Base-by-base conservation (phyloP, 306 rosid species). In the Canavalia ensiformis region DNA sequence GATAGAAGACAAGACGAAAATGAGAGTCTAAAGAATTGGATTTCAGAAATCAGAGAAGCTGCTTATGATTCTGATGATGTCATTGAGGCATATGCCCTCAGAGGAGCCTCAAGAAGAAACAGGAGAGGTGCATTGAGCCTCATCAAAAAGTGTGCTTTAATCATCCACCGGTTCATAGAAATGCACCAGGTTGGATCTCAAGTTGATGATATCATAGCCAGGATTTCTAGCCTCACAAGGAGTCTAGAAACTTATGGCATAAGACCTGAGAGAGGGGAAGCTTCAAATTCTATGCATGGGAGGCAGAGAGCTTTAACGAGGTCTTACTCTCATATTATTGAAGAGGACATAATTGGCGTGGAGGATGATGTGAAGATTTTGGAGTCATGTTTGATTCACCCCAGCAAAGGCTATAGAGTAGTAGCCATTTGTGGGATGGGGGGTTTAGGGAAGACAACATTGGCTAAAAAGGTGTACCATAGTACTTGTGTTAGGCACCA, bases 391-490 rank as follows among this genome's bases (percentile, higher is more conserved):
- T 69, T 90, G 89, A 72, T 88, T 1, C 47, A 70, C 44, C 35
- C 77, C 6, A 81, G 33, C 6, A 69, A 70, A 42, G 4, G 35
- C 4, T 72, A 65, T 39, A 86, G 41, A 49, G 86, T 88, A 2
- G 87, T 86, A 41, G 83, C 90, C 9, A 83, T 88, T 29, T 88
- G 90, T 50, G 91, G 94, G 9, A 86, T 88, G 94, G 94, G 94
- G 9, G 94, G 94, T 60, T 63, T 90, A 42, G 91, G 94, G 39
- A 88, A 88, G 45, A 88, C 94, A 30, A 88, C 91, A 46, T 79
- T 90, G 68, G 94, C 91, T 2, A 90, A 88, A 57, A 72, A 83
- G 46, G 77, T 88, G 0, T 88, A 80, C 55, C 89, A 84, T 67
- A 35, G 88, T 71, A 50, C 7, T 49, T 13, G 55, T 6, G 81